Conservation (phyloP, 805 yeast genomes). For the Yarrowia sp. region DNA sequence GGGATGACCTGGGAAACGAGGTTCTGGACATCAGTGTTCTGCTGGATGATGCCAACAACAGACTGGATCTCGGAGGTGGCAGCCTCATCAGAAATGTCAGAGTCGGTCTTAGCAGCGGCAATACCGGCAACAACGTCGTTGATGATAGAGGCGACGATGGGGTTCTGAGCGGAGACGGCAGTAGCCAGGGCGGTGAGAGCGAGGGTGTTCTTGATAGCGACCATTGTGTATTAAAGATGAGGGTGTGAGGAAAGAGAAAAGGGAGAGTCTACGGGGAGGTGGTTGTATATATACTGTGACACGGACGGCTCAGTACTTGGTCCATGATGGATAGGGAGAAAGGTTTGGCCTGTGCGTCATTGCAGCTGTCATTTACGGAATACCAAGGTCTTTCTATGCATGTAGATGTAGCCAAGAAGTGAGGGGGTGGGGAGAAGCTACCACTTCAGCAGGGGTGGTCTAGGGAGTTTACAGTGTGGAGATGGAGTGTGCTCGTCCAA, state of each 20-base stretch:
- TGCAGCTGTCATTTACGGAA: constrained; percentile 9
- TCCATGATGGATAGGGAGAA: not conserved
- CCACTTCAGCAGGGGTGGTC: not conserved
- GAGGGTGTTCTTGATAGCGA: constrained; percentile 23
- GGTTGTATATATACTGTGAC: not conserved
- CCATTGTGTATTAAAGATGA: constrained; percentile 1
- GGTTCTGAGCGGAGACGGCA: constrained; percentile 24
- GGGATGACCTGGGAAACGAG: constrained; percentile 20
- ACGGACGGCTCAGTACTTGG: not conserved
- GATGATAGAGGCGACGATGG: constrained; percentile 17
- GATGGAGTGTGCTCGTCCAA: not conserved
- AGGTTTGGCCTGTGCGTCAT: constrained; percentile 4
- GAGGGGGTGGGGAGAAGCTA: constrained; percentile 18
- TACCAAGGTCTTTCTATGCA: constrained; percentile 7
- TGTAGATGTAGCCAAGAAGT: constrained; percentile 10
- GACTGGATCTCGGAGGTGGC: constrained; percentile 22
- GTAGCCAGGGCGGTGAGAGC: constrained; percentile 9
- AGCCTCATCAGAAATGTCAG: constrained; percentile 10
- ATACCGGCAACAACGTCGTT: constrained; percentile 15
- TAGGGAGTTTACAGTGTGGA: not conserved
- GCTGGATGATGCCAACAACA: constrained; percentile 16
- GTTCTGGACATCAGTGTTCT: constrained; percentile 9
- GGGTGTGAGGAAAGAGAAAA: not conserved
- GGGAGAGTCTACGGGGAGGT: not conserved
- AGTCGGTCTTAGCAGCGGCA: constrained; percentile 24